These are phyloP conservation scores for Poronia punctata DNA, from an alignment of 495 filamentous ascomycete species.

Conservation along the genomic window DNA sequence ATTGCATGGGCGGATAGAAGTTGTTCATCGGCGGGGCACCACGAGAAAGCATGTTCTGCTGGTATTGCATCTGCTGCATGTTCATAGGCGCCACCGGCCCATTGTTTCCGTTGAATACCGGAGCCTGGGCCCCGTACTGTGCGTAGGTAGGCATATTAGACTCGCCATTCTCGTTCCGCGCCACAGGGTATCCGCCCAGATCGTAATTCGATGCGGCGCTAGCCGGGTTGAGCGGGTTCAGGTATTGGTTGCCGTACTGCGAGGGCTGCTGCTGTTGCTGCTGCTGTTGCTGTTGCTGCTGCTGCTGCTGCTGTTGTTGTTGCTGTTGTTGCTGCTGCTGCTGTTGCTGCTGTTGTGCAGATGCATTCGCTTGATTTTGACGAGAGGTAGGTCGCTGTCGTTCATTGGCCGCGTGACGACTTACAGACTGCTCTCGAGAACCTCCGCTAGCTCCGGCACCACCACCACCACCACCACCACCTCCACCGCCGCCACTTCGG, in stretches of 20 bases:
- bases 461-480: conserved; percentile 28
- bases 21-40: conserved; percentile 44
- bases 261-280: conserved; percentile 26
- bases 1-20: conserved; percentile 42
- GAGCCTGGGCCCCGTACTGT: conserved; percentile 39
- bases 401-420: conserved; percentile 28
- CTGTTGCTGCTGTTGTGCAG: conserved; percentile 36
- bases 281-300: conserved; percentile 35
- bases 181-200: conserved; percentile 41
- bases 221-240: conserved; percentile 35
- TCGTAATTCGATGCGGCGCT: conserved; percentile 31
- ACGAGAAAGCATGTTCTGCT: conserved; percentile 50
- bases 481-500: conserved; percentile 35
- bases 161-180: conserved; percentile 52
- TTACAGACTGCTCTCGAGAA: conserved; percentile 37
- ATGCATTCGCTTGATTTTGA: conserved; percentile 37
- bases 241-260: conserved; percentile 34
- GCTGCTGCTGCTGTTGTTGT: conserved; percentile 15
- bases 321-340: conserved; percentile 15
- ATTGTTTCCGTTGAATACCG: conserved; percentile 45
- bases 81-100: conserved; percentile 41
- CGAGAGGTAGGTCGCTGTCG: conserved; percentile 50
- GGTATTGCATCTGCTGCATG: conserved; percentile 51
- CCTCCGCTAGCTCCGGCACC: conserved; percentile 25
- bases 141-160: conserved; percentile 47